These are phyloP conservation scores for Huiozyma sinensis DNA, from an alignment of 805 yeast genomes.

Conservation along the genomic window DNA sequence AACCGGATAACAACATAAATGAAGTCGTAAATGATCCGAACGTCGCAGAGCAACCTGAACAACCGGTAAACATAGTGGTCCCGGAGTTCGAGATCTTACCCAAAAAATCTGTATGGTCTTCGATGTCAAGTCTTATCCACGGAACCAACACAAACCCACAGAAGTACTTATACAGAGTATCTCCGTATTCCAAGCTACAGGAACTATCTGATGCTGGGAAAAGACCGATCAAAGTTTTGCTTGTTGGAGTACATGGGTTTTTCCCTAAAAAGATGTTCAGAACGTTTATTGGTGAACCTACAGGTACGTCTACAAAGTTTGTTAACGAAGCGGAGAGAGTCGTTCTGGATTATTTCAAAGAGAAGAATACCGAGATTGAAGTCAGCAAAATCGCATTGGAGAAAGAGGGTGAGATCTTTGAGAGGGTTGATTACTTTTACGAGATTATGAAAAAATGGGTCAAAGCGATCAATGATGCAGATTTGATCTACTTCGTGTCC, in stretches of 20 bases:
- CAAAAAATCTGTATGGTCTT: slow-evolving; percentile 15
- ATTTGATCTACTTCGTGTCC: slow-evolving; percentile 81
- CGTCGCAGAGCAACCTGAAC: not conserved
- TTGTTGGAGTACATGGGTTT: slow-evolving; percentile 93
- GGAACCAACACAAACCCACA: slow-evolving; percentile 12
- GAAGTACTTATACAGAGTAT: slow-evolving; percentile 9
- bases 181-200: slow-evolving; percentile 11
- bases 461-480: slow-evolving; percentile 47
- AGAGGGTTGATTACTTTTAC: slow-evolving; percentile 73
- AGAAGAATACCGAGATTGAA: slow-evolving; percentile 32
- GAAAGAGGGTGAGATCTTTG: slow-evolving; percentile 83
- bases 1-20: not conserved
- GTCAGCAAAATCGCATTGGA: slow-evolving; percentile 91
- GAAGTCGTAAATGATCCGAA: not conserved
- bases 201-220: slow-evolving; percentile 12
- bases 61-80: slow-evolving; percentile 21
- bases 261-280: slow-evolving; percentile 82
- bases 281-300: slow-evolving; percentile 87
- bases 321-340: slow-evolving; percentile 83
- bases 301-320: slow-evolving; percentile 87
- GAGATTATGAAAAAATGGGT: slow-evolving; percentile 60
- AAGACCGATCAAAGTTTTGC: slow-evolving; percentile 49
- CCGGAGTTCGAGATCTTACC: slow-evolving; percentile 26
- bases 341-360: slow-evolving; percentile 53
- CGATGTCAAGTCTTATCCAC: slow-evolving; percentile 8